Evolutionary conservation across 371 early-diverging fungal species (phyloP), one percentile per base, ranked within the genome.

Genomic region (Batrachochytrium dendrobatidis): DNA sequence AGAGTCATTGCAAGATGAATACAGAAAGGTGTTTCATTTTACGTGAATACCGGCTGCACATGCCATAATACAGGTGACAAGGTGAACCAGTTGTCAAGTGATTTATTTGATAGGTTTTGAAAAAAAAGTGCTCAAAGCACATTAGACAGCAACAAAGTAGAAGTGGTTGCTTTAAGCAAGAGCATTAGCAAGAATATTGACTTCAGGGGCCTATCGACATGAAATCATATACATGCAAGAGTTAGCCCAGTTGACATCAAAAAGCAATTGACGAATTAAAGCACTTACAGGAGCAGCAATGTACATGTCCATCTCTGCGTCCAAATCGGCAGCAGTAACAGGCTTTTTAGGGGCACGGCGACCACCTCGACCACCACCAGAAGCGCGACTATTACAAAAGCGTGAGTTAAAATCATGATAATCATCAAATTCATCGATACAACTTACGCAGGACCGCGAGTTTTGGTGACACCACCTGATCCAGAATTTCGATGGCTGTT

Each of bases 241-340:
- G 39, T 39, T 39, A 39, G 39, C 39, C n/a, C 12, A n/a, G n/a
- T n/a, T 15, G 39, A n/a, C 39, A 39, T 15, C 15, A 39, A 12
- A 39, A n/a, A n/a, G 15, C 7, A 48, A 24, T 12, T 8, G 25
- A 48, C 25, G 24, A 22, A 48, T 6, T 12, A 48, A 48, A 29
- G 29, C 24, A 8, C 49, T 48, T 7, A 8, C 49, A 24, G 52
- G 33, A 33, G 59, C 69, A 49, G 60, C 61, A 83, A 87, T 86
- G 72, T 87, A 88, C 49, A 76, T 74, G 63, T 82, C 85, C 73
- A 88, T 83, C 55, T 88, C 89, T 7, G 85, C 86, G 60, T 87
- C 87, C 32, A 88, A 73, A 48, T 84, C 74, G 29, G 82, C 84
- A 62, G 72, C 74, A 1, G 70, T 64, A 33, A 73, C 61, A 34